Evolutionary conservation across 192 early-diverging fungal species (phyloP), one percentile per base, ranked within the genome.

Genomic region (Coemansia sp.): DNA sequence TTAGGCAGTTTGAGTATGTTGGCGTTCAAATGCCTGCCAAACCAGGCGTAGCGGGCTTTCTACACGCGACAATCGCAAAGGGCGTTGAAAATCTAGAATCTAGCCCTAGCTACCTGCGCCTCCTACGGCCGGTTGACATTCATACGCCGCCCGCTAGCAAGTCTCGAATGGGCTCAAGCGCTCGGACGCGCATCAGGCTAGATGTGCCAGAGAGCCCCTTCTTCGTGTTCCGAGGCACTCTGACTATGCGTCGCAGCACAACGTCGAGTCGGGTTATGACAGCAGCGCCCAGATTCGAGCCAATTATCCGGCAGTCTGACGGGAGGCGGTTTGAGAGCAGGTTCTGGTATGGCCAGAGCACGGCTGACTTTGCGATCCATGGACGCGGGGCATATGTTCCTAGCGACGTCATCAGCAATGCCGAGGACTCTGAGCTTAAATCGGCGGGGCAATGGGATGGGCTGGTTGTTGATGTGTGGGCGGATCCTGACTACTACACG

Each of bases 361-460:
- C 38, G 7, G 25, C 76, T n/a, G 68, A 75, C 26, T 12, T 85
- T 26, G 76, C 76, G 10, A 76, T 85, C 25, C 83, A 85, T 33
- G 76, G 80, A 0, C 70, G 83, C 14, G 83, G 83, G 12, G 67
- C 76, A 25, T 85, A 85, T 52, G 20, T 77, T 13, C 69, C 74
- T 3, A 37, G 47, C 61, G 71, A 71, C 59, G 52, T 13, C 28
- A 6, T 68, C n/a, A 62, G 43, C 21, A 61, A 61, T 33, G 61
- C 31, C 1, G 59, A 38, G 9, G 53, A 57, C 28, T 18, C 26
- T 23, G 38, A 38, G 10, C 20, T 66, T 36, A 38, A 48, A 13
- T 26, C 60, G 0, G 60, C 52, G 1, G 64, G 52, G 3, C 39
- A 36, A 7, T 85, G 83, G 83, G 43, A 68, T 21, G 83, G 83